Base-by-base conservation (phyloP, 108 stramenopile genomes). In the Skeletonema marinoi region DNA sequence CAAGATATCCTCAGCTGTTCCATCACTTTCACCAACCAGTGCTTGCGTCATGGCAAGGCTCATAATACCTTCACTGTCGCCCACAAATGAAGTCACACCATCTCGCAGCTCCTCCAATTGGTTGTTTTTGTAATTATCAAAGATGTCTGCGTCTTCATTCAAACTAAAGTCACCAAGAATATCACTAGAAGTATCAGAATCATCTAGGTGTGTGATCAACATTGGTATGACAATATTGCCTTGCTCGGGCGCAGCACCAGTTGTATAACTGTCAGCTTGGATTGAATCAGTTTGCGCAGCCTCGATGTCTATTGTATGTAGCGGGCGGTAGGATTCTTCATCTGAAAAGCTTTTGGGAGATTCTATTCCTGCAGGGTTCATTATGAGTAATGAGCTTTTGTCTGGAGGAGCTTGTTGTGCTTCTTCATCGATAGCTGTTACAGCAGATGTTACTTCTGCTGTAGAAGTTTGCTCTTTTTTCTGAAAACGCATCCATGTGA, bases 21-120 rank as follows among this genome's bases (percentile, higher is more conserved):
- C 8, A n/a, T 88, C 85, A 19, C 80, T 82, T 16, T 85, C 84
- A 48, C 86, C 92, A 65, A 89, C 87, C 25, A 93, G 75, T 32
- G 89, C 87, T 69, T 73, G 80, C n/a, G 90, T 90, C 54, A 93
- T 70, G 4, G 94, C 94, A 54, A 89, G 79, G 50, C 92, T 92
- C 89, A 95, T 90, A 85, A 93, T 92, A 4, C 88, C 86, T 70
- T 95, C 90, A 42, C 85, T 86, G 46, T 89, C 84, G 8, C 68
- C 42, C 2, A 92, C 44, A 31, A 70, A 73, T n/a, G 78, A 85
- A 75, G 89, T 88, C 8, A 95, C 87, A 50, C 88, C 87, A 6
- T 77, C 56, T 68, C 91, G 62, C 74, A 95, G 81, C 71, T 85
- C 72, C 75, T 95, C 94, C 44, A 95, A 58, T 32, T 83, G 81